A percentile compares a stretch with the other conserved stretches of the same genome.
phyloP scores from a whole-genome alignment of 2,329 filamentous ascomycete genomes.

The Fusarium sororula region DNA sequence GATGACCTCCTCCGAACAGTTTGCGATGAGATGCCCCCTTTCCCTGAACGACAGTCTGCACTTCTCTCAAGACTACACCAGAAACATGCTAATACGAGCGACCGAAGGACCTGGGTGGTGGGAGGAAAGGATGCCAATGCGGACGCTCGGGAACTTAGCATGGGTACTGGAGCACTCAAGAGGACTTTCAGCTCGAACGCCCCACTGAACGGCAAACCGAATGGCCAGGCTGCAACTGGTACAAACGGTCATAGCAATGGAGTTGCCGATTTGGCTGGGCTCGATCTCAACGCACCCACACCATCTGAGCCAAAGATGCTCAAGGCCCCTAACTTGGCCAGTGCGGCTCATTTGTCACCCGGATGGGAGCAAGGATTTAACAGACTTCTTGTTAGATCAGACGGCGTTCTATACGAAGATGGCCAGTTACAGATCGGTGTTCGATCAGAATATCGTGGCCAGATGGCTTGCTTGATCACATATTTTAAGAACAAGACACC shows the following conservation, averaged over 20 bases:
- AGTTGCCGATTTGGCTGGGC: slow-evolving; percentile 76
- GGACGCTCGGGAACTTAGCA: slow-evolving; percentile 79
- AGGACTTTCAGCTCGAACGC: slow-evolving; percentile 79
- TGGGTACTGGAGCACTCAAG: slow-evolving; percentile 85
- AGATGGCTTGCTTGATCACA: slow-evolving; percentile 92
- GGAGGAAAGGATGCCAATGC: slow-evolving; percentile 93
- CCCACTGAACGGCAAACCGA: slow-evolving; percentile 59
- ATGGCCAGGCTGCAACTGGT: slow-evolving; percentile 55
- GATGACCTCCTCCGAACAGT: slow-evolving; percentile 93
- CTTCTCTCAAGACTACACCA: slow-evolving; percentile 92
- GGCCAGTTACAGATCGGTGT: slow-evolving; percentile 92
- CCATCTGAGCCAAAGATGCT: slow-evolving; percentile 65
- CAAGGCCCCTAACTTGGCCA: slow-evolving; percentile 85
- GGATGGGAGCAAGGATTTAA: slow-evolving; percentile 95
- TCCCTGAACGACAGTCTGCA: slow-evolving; percentile 92
- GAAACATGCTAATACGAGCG: slow-evolving; percentile 90
- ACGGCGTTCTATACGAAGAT: slow-evolving; percentile 95
- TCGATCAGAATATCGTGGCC: slow-evolving; percentile 92
- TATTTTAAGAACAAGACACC: slow-evolving; percentile 97
- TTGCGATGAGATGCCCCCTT: slow-evolving; percentile 98
- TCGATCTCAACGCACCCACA: slow-evolving; percentile 76
- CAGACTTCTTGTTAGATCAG: slow-evolving; percentile 77
- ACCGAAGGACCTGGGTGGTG: slow-evolving; percentile 98
- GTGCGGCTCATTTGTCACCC: slow-evolving; percentile 89
- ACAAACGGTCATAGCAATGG: slow-evolving; percentile 62